A percentile compares a stretch with the other conserved stretches of the same genome.
phyloP scores from a whole-genome alignment of 192 early-diverging fungal species.

The Radiomyces spectabilis region DNA sequence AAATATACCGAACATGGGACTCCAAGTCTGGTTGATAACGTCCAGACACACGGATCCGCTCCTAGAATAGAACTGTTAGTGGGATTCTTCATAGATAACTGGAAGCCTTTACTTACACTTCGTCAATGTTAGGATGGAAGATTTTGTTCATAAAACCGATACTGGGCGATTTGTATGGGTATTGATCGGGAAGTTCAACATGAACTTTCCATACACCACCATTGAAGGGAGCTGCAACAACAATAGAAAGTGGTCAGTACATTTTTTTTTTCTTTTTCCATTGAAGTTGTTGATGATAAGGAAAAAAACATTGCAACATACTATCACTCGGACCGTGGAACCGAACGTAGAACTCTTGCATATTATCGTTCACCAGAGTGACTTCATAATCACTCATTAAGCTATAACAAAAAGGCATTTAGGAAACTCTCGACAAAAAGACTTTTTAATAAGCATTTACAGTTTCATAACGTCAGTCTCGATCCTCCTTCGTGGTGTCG shows the following conservation, averaged over 20 bases:
- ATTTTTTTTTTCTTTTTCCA: not conserved
- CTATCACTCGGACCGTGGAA: conserved; percentile 93
- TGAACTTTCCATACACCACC: conserved; percentile 97
- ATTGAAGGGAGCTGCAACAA: conserved; percentile 76
- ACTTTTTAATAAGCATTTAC: conserved; percentile 44
- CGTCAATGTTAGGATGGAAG: conserved; percentile 99
- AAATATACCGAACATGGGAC: conserved; percentile 91
- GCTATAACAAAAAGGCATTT: conserved; percentile 34
- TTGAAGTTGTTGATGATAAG: not conserved
- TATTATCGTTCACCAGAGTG: conserved; percentile 95
- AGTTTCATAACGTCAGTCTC: conserved; percentile 99
- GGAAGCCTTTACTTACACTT: conserved; percentile 55
- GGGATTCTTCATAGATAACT: not conserved
- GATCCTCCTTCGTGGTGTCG: conserved; percentile 86
- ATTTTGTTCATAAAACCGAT: conserved; percentile 99
- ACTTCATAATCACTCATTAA: conserved; percentile 99
- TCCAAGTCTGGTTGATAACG: conserved; percentile 99
- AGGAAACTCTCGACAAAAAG: too few relatives aligned
- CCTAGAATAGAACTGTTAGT: conserved; percentile 32
- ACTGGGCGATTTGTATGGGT: conserved; percentile 97
- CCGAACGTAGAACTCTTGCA: conserved; percentile 97
- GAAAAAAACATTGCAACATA: conserved; percentile 36
- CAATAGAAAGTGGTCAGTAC: not conserved
- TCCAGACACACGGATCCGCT: conserved; percentile 98
- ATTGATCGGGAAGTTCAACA: conserved; percentile 98